A percentile compares a stretch with the other conserved stretches of the same genome.
Evolutionary conservation across 495 filamentous ascomycete genomes (phyloP).

Genomic region (Penicillium bialowiezense): DNA sequence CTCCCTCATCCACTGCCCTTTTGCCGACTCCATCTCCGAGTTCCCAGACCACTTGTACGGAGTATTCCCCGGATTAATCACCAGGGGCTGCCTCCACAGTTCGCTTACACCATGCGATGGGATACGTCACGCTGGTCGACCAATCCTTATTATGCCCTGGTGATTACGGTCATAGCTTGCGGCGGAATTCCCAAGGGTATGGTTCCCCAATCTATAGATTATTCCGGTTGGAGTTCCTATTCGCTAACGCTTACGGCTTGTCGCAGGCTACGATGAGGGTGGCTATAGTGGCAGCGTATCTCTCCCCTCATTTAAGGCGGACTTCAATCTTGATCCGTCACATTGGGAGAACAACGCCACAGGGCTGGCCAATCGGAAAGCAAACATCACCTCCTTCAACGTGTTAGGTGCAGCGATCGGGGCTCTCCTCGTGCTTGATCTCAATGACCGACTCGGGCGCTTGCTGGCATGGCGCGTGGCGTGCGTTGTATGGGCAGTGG

Average conservation of each 20-base stretch:
- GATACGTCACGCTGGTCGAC: constrained; percentile 39
- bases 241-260: constrained; percentile 1
- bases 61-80: constrained; percentile 19
- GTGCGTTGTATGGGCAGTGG: constrained; percentile 38
- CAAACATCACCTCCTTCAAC: constrained; percentile 48
- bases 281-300: constrained; percentile 44
- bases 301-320: constrained; percentile 37
- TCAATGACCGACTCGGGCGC: constrained; percentile 44
- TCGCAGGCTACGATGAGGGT: constrained; percentile 48
- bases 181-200: constrained; percentile 46
- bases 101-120: constrained; percentile 28
- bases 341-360: constrained; percentile 35
- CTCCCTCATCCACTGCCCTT: constrained; percentile 2
- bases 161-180: constrained; percentile 40
- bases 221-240: background rate
- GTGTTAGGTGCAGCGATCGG: constrained; percentile 44
- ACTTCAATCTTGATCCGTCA: constrained; percentile 36
- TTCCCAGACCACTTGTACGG: constrained; percentile 8
- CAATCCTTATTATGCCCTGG: constrained; percentile 38
- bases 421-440: constrained; percentile 33
- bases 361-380: constrained; percentile 39
- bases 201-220: background rate
- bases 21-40: constrained; percentile 2
- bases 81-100: constrained; percentile 2
- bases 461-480: constrained; percentile 39